Evolutionary conservation across 306 rosid species (phyloP), one percentile per base, ranked within the genome.

Genomic region (Ziziphus jujuba): DNA sequence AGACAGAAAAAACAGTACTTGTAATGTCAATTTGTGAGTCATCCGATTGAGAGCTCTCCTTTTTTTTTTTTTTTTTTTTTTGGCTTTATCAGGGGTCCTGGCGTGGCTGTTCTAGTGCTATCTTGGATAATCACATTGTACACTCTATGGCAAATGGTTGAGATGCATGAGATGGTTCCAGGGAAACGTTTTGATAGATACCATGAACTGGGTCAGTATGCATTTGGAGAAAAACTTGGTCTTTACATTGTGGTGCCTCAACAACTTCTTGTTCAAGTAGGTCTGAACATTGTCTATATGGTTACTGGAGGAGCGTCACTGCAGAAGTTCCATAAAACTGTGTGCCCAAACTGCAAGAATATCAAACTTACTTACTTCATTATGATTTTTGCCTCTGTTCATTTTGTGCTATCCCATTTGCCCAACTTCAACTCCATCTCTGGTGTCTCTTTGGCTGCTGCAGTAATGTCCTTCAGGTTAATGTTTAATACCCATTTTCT

Each of bases 81-180:
- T n/a, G n/a, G 13, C 1, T 40, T 20, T 34, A 69, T 60, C 79
- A 91, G 97, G 97, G 97, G 95, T 47, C 98, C 98, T 11, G 98
- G 98, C 6, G 95, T 89, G 67, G 82, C 12, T 13, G 16, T 84
- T 14, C 45, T 84, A 23, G 66, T 84, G 10, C 36, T 84, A 5
- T 84, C 89, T 56, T 84, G 89, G 89, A 19, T 84, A 70, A 62
- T 84, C 67, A 84, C 89, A 58, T 38, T 84, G 56, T 84, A 84
- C 75, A 84, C 89, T 3, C 68, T 85, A 7, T 85, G 89, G 89
- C 89, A 85, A 74, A 85, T 85, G 89, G 89, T 85, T 56, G 75
- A 85, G 64, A 85, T 85, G 89, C 89, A 85, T 8, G 89, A 85
- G 44, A 81, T 81, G 84, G 84, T 85, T 31, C 89, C 89, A 0